Evolutionary conservation across 495 filamentous ascomycete genomes (phyloP).

Genomic region (Annulohypoxylon stygium): DNA sequence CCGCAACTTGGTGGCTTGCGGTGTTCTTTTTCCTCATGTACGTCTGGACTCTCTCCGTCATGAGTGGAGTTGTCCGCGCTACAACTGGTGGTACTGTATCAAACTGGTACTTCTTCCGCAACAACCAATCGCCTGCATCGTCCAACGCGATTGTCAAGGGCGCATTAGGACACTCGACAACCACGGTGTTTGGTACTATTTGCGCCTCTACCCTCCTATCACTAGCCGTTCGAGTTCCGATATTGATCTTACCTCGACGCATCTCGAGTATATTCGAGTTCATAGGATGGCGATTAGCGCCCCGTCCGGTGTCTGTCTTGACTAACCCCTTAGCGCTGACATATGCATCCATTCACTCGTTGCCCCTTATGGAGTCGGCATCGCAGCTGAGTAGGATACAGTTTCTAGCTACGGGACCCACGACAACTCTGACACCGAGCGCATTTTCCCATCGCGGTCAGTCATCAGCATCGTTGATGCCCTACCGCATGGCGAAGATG

Average conservation of each 20-base stretch:
- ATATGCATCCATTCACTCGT: slow-evolving; percentile 93
- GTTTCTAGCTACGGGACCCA: slow-evolving; percentile 73
- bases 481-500: slow-evolving; percentile 91
- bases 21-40: slow-evolving; percentile 92
- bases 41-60: slow-evolving; percentile 90
- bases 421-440: slow-evolving; percentile 71
- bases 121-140: slow-evolving; percentile 79
- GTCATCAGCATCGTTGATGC: slow-evolving; percentile 61
- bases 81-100: slow-evolving; percentile 95
- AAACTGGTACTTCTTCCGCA: slow-evolving; percentile 99
- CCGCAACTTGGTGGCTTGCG: slow-evolving; percentile 91
- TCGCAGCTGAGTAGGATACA: slow-evolving; percentile 81
- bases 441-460: slow-evolving; percentile 65
- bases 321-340: slow-evolving; percentile 93
- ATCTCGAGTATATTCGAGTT: slow-evolving; percentile 56
- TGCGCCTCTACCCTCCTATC: slow-evolving; percentile 85
- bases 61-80: slow-evolving; percentile 86
- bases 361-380: slow-evolving; percentile 79
- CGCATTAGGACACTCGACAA: slow-evolving; percentile 80
- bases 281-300: slow-evolving; percentile 64
- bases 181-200: slow-evolving; percentile 92
- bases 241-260: slow-evolving; percentile 84
- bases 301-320: slow-evolving; percentile 83
- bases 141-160: slow-evolving; percentile 84
- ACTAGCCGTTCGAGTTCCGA: slow-evolving; percentile 84